Percentiles rank a stretch among this genome's conserved stretches.
Evolutionary conservation across 2,329 filamentous ascomycete genomes (phyloP).

Genomic region (Monosporascus sp.): DNA sequence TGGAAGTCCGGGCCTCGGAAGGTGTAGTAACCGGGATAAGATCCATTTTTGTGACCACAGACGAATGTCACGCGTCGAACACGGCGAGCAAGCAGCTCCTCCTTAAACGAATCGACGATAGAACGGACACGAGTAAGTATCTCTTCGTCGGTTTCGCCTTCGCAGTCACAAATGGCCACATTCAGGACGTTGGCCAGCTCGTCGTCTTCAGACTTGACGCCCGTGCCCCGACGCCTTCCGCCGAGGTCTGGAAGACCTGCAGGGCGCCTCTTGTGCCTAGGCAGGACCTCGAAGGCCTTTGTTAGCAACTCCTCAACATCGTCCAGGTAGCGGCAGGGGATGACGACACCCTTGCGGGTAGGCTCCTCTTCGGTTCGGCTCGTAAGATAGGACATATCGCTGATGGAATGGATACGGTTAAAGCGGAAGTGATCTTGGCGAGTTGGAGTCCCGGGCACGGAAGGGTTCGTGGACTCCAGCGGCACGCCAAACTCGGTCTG

Average conservation of each 20-base stretch:
- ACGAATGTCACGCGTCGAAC: slow-evolving; percentile 94
- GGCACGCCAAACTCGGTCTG: slow-evolving; percentile 85
- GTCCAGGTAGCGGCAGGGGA: slow-evolving; percentile 88
- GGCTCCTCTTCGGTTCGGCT: slow-evolving; percentile 71
- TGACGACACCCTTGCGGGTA: slow-evolving; percentile 84
- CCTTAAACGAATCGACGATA: slow-evolving; percentile 74
- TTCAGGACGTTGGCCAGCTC: slow-evolving; percentile 91
- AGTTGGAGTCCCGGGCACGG: slow-evolving; percentile 72
- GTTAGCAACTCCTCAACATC: slow-evolving; percentile 83
- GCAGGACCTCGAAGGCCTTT: slow-evolving; percentile 80
- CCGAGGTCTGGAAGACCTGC: slow-evolving; percentile 64
- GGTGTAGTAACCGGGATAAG: slow-evolving; percentile 95
- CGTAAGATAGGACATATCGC: slow-evolving; percentile 87
- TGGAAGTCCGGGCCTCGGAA: slow-evolving; percentile 89
- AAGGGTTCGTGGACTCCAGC: slow-evolving; percentile 72
- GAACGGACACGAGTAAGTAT: slow-evolving; percentile 68
- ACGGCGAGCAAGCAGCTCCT: slow-evolving; percentile 73
- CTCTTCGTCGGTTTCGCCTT: slow-evolving; percentile 76
- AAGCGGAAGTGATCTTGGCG: slow-evolving; percentile 49
- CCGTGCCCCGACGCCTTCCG: slow-evolving; percentile 61
- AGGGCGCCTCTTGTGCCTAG: slow-evolving; percentile 54
- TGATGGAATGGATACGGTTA: slow-evolving; percentile 88
- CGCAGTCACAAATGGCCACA: slow-evolving; percentile 82
- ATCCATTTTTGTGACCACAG: slow-evolving; percentile 88
- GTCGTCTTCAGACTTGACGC: slow-evolving; percentile 54